Conservation (phyloP, 2,329 filamentous ascomycete genomes). For the Calonectria hongkongensis region DNA sequence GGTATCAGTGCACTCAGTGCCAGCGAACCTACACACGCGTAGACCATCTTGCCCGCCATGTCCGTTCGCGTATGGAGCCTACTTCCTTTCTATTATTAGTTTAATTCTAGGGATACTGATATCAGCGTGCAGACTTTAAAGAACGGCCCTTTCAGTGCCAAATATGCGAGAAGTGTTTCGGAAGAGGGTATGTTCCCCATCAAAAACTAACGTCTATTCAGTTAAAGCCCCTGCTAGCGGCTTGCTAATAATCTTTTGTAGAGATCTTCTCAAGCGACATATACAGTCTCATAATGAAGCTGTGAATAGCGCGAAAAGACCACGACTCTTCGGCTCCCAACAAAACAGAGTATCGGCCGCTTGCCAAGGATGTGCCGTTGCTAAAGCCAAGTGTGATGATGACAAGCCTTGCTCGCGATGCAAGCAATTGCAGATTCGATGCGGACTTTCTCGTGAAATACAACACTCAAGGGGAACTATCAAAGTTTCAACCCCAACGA, state of each 20-base stretch:
- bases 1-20: conserved; percentile 9
- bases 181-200: background rate
- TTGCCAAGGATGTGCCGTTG: background rate
- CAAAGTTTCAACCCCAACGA: background rate
- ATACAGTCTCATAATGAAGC: background rate
- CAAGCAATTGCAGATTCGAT: background rate
- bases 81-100: background rate
- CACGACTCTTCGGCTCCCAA: background rate
- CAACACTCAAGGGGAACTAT: background rate
- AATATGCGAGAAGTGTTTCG: background rate
- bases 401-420: background rate
- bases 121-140: background rate
- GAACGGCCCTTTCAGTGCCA: conserved; percentile 7
- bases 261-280: conserved; percentile 5
- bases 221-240: background rate
- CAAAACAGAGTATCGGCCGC: background rate
- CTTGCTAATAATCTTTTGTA: background rate
- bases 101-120: background rate
- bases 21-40: conserved; percentile 8
- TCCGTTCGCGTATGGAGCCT: conserved; percentile 5
- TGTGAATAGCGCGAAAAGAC: background rate
- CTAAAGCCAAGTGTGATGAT: conserved; percentile 5
- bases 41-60: conserved; percentile 13
- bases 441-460: background rate
- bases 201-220: too few relatives aligned